Percentiles rank a stretch among this genome's conserved stretches.
These are phyloP conservation scores for Wickerhamiella bombiphila DNA, from an alignment of 805 yeast genomes.

Conservation along the genomic window DNA sequence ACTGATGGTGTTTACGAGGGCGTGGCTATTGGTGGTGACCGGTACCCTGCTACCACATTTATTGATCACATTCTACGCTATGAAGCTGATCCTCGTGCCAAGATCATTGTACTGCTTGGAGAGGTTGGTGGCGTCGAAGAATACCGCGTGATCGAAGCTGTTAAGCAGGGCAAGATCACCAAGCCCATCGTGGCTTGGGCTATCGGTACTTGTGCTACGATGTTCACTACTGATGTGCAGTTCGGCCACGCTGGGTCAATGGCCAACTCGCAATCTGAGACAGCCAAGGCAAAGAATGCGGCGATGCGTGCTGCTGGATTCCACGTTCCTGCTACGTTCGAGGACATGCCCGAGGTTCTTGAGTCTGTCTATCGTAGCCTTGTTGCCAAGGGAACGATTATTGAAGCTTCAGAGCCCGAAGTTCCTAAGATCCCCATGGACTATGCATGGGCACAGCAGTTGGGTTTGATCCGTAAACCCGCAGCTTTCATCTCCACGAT, in stretches of 20 bases:
- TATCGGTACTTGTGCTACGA: slow-evolving; percentile 55
- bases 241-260: slow-evolving; percentile 59
- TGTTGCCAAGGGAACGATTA: slow-evolving; percentile 26
- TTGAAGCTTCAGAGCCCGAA: slow-evolving; percentile 29
- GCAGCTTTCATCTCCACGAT: slow-evolving; percentile 35
- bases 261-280: slow-evolving; percentile 57
- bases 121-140: slow-evolving; percentile 64
- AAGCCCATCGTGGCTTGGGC: slow-evolving; percentile 62
- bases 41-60: slow-evolving; percentile 60
- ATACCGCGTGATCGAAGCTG: slow-evolving; percentile 56
- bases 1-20: slow-evolving; percentile 40
- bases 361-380: slow-evolving; percentile 65
- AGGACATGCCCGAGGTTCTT: slow-evolving; percentile 30
- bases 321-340: slow-evolving; percentile 67
- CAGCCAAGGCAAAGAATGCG: slow-evolving; percentile 49
- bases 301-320: slow-evolving; percentile 89
- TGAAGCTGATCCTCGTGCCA: slow-evolving; percentile 50
- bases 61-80: slow-evolving; percentile 52
- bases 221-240: slow-evolving; percentile 51
- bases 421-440: slow-evolving; percentile 35
- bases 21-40: slow-evolving; percentile 60
- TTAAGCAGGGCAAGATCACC: slow-evolving; percentile 46
- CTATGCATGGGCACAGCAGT: slow-evolving; percentile 35
- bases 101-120: slow-evolving; percentile 51
- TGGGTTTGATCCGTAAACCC: slow-evolving; percentile 33